phyloP scores from a whole-genome alignment of 2,329 filamentous ascomycete species.

The Hypoxylon sp. region DNA sequence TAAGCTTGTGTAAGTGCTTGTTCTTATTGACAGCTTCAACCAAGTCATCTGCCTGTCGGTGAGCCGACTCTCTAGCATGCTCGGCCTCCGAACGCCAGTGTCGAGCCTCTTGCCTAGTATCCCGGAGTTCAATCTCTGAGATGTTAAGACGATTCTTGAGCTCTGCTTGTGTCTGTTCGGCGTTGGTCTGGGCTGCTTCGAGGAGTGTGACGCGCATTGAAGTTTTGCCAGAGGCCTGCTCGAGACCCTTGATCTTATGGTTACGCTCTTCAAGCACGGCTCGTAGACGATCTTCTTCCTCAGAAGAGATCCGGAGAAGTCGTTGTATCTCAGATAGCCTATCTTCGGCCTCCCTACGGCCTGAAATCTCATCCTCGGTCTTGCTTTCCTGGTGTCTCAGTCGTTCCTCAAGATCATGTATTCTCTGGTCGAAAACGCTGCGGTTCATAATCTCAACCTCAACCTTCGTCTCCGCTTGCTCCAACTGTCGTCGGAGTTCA shows the following conservation, averaged over 20 bases:
- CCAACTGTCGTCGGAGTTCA: conserved; percentile 63
- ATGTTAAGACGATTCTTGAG: conserved; percentile 63
- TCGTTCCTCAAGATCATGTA: conserved; percentile 74
- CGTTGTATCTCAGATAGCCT: conserved; percentile 76
- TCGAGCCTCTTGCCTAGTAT: conserved; percentile 64
- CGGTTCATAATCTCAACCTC: conserved; percentile 70
- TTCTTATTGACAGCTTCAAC: conserved; percentile 65
- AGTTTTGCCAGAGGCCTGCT: conserved; percentile 63
- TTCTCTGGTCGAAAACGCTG: conserved; percentile 66
- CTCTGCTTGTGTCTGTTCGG: conserved; percentile 63
- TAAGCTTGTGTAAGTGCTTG: conserved; percentile 76
- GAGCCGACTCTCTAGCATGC: conserved; percentile 61
- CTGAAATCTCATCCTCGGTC: conserved; percentile 69
- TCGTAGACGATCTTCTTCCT: conserved; percentile 74
- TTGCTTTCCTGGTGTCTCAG: conserved; percentile 69
- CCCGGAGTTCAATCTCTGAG: conserved; percentile 64
- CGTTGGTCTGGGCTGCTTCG: conserved; percentile 70
- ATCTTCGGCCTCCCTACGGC: conserved; percentile 74
- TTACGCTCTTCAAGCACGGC: conserved; percentile 74
- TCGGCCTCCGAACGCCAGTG: conserved; percentile 71
- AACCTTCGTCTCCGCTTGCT: conserved; percentile 65
- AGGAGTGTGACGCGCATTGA: conserved; percentile 71
- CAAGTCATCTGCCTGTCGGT: conserved; percentile 59
- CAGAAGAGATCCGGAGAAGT: conserved; percentile 72
- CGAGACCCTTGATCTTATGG: conserved; percentile 68